phyloP scores from a whole-genome alignment of 2,329 filamentous ascomycete genomes.

The Nothophaeocryptopus gaeumannii region DNA sequence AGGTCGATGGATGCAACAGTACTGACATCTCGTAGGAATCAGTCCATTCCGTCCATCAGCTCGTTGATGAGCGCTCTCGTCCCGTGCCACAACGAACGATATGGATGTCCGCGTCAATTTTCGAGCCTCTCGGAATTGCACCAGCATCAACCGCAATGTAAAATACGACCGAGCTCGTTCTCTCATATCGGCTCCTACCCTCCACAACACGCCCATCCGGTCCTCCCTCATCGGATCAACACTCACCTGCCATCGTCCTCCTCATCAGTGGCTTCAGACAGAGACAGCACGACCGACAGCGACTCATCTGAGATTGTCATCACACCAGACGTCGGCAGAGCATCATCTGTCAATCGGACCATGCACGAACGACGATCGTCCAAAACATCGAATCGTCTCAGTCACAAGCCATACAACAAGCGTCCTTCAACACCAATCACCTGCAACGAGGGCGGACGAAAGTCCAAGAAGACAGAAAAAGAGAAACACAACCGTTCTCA shows the following conservation, averaged over 20 bases:
- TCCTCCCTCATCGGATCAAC: constrained; percentile 5
- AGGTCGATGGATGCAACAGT: too few species aligned
- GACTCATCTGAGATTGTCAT: constrained; percentile 12
- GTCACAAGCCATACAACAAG: background rate
- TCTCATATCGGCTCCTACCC: too few species aligned
- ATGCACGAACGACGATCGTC: constrained; percentile 4
- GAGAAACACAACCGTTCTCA: constrained; percentile 18
- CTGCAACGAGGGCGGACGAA: background rate
- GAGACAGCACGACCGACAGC: constrained; percentile 11
- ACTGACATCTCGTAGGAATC: too few species aligned
- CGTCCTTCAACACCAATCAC: background rate
- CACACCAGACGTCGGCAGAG: constrained; percentile 17
- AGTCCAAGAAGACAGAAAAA: constrained; percentile 21
- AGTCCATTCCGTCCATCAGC: background rate
- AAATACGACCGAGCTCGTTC: too few species aligned
- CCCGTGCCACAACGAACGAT: too few species aligned
- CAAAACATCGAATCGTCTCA: constrained; percentile 1
- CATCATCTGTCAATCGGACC: constrained; percentile 4
- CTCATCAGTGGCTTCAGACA: constrained; percentile 7
- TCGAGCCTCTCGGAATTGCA: too few species aligned
- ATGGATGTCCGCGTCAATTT: too few species aligned
- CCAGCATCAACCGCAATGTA: too few species aligned
- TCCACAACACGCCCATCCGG: too few species aligned
- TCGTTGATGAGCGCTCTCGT: too few species aligned
- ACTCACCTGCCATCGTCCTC: constrained; percentile 6